Evolutionary conservation across 257 asterid genomes (phyloP).

Genomic region (Pogostemon cablin): DNA sequence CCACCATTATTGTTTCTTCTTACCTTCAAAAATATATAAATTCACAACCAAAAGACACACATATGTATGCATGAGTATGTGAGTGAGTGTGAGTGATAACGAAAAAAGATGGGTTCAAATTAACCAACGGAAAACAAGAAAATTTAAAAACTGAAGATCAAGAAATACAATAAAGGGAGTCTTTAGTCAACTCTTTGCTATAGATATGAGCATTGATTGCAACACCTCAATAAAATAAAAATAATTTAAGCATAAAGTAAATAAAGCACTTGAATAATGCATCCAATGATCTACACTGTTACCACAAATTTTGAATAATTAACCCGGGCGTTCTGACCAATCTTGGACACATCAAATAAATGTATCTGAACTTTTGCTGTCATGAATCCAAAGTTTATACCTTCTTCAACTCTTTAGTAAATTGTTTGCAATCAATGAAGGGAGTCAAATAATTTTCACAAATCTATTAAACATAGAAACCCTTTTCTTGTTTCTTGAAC

Average conservation of each 20-base stretch:
- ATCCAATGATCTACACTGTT: neutral
- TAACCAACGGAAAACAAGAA: neutral
- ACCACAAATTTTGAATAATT: too few species aligned
- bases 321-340: too few species aligned
- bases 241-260: neutral
- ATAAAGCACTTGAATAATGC: neutral
- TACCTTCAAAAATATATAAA: slow-evolving; percentile 33
- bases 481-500: slow-evolving; percentile 4
- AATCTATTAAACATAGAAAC: too few species aligned
- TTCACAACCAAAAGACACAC: neutral
- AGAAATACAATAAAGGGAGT: neutral
- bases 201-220: neutral
- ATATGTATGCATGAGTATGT: neutral
- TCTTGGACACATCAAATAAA: too few species aligned
- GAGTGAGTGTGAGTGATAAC: neutral
- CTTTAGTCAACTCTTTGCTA: slow-evolving; percentile 1
- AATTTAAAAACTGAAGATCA: neutral
- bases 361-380: too few species aligned
- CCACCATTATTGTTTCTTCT: slow-evolving; percentile 54
- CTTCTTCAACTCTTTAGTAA: neutral
- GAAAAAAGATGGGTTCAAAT: neutral
- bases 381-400: neutral
- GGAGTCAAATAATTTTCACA: neutral
- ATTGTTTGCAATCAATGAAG: neutral
- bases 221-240: slow-evolving; percentile 9